A percentile compares a stretch with the other conserved stretches of the same genome.
These are phyloP conservation scores for Cadophora gregata DNA, from an alignment of 2,329 filamentous ascomycete genomes.

Conservation along the genomic window DNA sequence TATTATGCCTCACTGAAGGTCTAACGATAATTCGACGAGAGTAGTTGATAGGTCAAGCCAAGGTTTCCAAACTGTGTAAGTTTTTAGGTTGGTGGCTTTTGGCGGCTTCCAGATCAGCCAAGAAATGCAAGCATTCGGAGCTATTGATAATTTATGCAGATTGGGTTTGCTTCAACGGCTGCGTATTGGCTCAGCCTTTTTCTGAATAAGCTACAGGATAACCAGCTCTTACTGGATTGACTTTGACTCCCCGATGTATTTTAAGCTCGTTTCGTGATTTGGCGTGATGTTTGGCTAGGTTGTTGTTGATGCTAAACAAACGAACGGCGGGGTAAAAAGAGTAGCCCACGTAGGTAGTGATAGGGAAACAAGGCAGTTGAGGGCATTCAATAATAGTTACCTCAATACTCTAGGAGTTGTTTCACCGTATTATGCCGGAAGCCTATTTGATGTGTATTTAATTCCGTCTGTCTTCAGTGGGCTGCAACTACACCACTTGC, in stretches of 20 bases:
- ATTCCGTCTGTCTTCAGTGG: constrained; percentile 33
- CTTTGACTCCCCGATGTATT: background rate
- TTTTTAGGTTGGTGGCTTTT: background rate
- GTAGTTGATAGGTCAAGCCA: background rate
- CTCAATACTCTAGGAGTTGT: background rate
- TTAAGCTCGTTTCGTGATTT: background rate
- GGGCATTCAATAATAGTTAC: too few species aligned
- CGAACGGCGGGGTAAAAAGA: background rate
- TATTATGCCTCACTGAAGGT: background rate
- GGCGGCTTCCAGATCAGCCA: background rate
- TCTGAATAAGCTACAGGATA: background rate
- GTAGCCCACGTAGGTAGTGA: background rate
- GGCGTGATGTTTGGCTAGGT: background rate
- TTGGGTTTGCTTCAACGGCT: background rate
- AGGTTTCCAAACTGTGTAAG: background rate
- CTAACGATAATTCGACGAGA: background rate
- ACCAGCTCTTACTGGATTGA: background rate
- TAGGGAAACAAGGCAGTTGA: background rate
- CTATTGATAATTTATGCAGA: background rate
- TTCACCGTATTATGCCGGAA: background rate
- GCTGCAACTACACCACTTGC: constrained; percentile 74
- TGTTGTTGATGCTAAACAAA: background rate
- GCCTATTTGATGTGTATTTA: constrained; percentile 6
- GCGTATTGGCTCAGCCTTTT: background rate
- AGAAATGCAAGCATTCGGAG: background rate